Evolutionary conservation across 2,329 filamentous ascomycete species (phyloP).

Genomic region (Didymella pomorum): DNA sequence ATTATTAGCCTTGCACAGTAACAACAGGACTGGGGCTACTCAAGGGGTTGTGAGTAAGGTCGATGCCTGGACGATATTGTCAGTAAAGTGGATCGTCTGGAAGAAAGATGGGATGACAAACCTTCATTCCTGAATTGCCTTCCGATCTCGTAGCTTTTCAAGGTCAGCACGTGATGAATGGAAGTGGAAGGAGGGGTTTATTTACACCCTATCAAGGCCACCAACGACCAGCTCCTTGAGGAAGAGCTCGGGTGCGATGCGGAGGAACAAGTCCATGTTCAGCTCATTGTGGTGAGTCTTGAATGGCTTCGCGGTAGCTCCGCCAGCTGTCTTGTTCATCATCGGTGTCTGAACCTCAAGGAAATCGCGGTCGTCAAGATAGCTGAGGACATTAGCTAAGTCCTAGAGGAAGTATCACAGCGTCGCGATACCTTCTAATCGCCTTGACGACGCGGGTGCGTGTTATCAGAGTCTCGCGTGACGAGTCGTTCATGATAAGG

Average conservation of each 20-base stretch:
- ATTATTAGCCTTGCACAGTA: too few species aligned
- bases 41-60: conserved; percentile 94
- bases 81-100: too few species aligned
- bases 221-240: conserved; percentile 97
- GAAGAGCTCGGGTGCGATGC: conserved; percentile 93
- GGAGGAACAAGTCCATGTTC: conserved; percentile 93
- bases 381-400: too few species aligned
- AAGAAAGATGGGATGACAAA: too few species aligned
- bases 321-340: conserved; percentile 95
- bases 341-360: conserved; percentile 94
- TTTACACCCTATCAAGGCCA: conserved; percentile 82
- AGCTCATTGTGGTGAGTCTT: conserved; percentile 95
- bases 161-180: not conserved
- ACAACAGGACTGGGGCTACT: too few species aligned
- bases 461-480: conserved; percentile 82
- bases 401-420: too few species aligned
- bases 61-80: conserved; percentile 56
- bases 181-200: not conserved
- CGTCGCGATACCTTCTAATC: conserved; percentile 86
- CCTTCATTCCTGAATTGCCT: conserved; percentile 94
- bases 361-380: conserved; percentile 72
- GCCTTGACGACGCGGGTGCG: conserved; percentile 88
- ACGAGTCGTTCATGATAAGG: conserved; percentile 93
- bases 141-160: not conserved
- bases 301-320: conserved; percentile 95